Conservation (phyloP, 805 yeast genomes). For the Saccharomycopsis malanga region DNA sequence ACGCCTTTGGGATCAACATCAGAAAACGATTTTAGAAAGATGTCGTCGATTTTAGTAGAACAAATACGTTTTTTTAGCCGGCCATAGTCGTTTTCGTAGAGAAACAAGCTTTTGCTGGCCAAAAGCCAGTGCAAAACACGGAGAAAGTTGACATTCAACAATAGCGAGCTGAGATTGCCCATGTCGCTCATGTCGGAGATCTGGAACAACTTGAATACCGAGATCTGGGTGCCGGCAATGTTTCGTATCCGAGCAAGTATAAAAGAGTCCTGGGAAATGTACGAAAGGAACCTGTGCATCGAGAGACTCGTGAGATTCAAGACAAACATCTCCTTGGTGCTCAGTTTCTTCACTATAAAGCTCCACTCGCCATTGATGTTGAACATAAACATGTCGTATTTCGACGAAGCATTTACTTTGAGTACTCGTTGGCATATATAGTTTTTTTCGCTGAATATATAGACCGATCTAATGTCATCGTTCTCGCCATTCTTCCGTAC, state of each 20-base stretch:
- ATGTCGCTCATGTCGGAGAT: background rate
- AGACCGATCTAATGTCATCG: constrained; percentile 2
- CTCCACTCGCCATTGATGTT: constrained; percentile 8
- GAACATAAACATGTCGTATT: constrained; percentile 2
- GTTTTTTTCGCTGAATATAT: background rate
- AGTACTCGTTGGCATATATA: constrained; percentile 6
- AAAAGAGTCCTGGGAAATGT: background rate
- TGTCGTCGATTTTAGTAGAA: background rate
- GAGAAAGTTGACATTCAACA: constrained; percentile 5
- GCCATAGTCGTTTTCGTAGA: constrained; percentile 3
- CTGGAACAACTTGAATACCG: constrained; percentile 4
- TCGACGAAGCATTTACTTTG: constrained; percentile 2
- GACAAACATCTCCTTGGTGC: background rate
- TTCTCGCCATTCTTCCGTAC: constrained; percentile 2
- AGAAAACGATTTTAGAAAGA: background rate
- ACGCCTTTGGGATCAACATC: background rate
- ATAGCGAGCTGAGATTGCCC: background rate
- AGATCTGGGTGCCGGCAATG: background rate
- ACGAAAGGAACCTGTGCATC: background rate
- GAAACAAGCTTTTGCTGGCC: background rate
- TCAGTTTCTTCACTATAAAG: background rate
- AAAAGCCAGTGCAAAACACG: background rate
- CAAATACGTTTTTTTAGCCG: background rate
- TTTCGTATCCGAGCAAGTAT: background rate
- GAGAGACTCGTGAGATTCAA: constrained; percentile 3